These are phyloP conservation scores for Rhizoctonia solani DNA, from an alignment of 1,284 basidiomycete species.

Conservation along the genomic window DNA sequence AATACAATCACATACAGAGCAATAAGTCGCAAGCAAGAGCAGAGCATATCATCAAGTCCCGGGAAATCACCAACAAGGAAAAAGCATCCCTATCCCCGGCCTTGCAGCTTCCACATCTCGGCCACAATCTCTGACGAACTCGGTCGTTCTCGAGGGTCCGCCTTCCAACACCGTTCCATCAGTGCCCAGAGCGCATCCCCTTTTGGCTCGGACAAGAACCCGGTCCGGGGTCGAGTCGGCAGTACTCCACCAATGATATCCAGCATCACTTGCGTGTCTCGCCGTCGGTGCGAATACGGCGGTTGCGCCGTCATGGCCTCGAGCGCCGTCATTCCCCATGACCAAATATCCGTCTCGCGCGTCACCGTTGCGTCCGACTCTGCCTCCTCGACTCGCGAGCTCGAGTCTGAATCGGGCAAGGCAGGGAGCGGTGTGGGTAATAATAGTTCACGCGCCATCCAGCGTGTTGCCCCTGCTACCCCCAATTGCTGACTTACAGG, in stretches of 20 bases:
- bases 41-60: neutral
- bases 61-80: too few species aligned
- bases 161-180: conserved; percentile 31
- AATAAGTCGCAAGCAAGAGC: too few species aligned
- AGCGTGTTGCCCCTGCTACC: conserved; percentile 19
- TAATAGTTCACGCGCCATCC: conserved; percentile 24
- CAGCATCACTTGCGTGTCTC: conserved; percentile 26
- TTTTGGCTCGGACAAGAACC: neutral
- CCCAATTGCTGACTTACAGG: conserved; percentile 17
- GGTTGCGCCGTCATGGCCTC: conserved; percentile 30
- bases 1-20: too few species aligned
- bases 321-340: conserved; percentile 23
- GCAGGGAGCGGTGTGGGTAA: conserved; percentile 10
- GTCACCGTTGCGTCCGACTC: conserved; percentile 28
- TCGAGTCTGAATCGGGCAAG: conserved; percentile 10
- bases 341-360: conserved; percentile 32
- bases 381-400: neutral
- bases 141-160: conserved; percentile 14
- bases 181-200: conserved; percentile 25
- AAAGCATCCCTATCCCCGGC: too few species aligned
- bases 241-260: conserved; percentile 24
- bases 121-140: conserved; percentile 11
- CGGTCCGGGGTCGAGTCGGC: conserved; percentile 1
- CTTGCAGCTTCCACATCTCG: conserved; percentile 26
- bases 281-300: conserved; percentile 25